phyloP scores from a whole-genome alignment of 1,139 yeast species.

The Sugiyamaella sp. region DNA sequence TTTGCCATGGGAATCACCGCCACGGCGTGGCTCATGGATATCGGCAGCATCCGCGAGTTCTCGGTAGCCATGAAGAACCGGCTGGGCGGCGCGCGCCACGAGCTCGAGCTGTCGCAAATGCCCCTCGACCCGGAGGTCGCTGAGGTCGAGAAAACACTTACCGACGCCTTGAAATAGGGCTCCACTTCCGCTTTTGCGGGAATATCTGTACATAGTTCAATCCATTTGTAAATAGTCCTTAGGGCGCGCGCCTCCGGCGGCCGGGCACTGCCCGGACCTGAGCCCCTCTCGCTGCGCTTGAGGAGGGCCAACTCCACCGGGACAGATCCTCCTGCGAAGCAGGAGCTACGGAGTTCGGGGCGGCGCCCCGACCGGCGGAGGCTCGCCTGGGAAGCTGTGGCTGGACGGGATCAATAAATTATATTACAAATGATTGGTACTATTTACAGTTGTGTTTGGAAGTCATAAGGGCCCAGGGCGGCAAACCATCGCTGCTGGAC shows the following conservation, averaged over 20 bases:
- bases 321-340: too few species aligned
- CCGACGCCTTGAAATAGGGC: slow-evolving; percentile 28
- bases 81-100: slow-evolving; percentile 61
- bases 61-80: slow-evolving; percentile 65
- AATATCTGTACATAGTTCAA: background rate
- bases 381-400: too few species aligned
- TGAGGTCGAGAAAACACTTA: slow-evolving; percentile 54
- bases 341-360: too few species aligned
- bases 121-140: slow-evolving; percentile 72
- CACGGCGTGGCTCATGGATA: slow-evolving; percentile 77
- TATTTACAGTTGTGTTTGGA: slow-evolving; percentile 15
- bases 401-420: too few species aligned
- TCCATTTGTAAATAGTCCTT: background rate
- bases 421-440: background rate
- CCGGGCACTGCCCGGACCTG: too few species aligned
- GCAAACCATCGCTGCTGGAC: slow-evolving; percentile 11
- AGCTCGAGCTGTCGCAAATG: slow-evolving; percentile 50
- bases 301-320: too few species aligned
- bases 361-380: too few species aligned
- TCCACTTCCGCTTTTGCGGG: too few species aligned
- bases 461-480: slow-evolving; percentile 4
- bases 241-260: too few species aligned
- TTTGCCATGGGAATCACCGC: slow-evolving; percentile 77
- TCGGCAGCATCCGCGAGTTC: slow-evolving; percentile 68
- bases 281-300: too few species aligned